phyloP scores from a whole-genome alignment of 116 monocot genomes.

The Phalaenopsis hybrid region DNA sequence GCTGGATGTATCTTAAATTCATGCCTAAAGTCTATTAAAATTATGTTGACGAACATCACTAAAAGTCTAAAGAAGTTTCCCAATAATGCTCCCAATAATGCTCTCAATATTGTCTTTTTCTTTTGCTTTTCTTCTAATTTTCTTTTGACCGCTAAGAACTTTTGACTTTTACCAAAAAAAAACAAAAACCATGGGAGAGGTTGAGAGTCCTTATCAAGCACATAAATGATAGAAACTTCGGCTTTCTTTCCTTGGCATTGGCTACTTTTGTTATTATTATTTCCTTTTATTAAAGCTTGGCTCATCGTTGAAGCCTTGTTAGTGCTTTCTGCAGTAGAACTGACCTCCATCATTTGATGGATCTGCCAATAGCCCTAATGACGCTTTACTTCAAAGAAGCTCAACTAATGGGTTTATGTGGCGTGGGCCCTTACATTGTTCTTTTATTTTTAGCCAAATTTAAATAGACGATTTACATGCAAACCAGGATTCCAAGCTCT shows the following conservation, averaged over 20 bases:
- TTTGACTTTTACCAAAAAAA: background rate
- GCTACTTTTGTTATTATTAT: too few relatives aligned
- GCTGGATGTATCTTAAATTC: too few relatives aligned
- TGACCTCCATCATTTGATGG: background rate
- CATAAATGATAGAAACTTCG: background rate
- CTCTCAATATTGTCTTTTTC: background rate
- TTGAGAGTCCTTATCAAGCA: conserved; percentile 1
- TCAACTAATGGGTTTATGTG: background rate
- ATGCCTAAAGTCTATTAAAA: too few relatives aligned
- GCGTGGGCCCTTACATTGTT: background rate
- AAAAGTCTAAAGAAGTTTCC: too few relatives aligned
- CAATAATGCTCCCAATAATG: background rate
- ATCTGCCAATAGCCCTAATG: background rate
- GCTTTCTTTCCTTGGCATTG: background rate
- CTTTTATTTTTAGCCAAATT: background rate
- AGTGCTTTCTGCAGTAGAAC: background rate
- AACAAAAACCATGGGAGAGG: background rate
- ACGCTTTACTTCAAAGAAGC: background rate
- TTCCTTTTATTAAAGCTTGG: too few relatives aligned
- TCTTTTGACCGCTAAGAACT: background rate
- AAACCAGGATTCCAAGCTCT: too few relatives aligned
- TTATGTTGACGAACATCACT: too few relatives aligned
- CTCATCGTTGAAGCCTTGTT: too few relatives aligned
- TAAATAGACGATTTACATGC: too few relatives aligned
- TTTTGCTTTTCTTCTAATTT: background rate